phyloP scores from a whole-genome alignment of 192 early-diverging fungal species.

The Oehlia diaphana region DNA sequence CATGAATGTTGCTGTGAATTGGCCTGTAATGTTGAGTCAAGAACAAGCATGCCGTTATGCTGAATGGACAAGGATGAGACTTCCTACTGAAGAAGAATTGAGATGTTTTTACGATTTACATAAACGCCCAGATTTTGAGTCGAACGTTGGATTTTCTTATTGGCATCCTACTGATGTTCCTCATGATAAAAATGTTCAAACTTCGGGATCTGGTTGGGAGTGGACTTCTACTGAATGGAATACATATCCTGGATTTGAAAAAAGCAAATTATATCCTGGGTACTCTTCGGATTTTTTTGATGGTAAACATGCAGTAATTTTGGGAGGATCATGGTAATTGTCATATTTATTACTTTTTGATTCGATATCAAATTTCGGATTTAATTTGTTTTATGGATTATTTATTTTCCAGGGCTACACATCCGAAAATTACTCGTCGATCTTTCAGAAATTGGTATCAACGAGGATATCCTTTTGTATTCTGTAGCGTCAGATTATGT shows the following conservation, averaged over 20 bases:
- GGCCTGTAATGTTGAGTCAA: conserved; percentile 74
- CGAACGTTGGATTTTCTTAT: conserved; percentile 66
- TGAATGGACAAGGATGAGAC: conserved; percentile 48
- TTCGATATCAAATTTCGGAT: not conserved
- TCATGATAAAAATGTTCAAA: conserved; percentile 26
- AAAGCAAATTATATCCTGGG: conserved; percentile 76
- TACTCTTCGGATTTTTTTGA: conserved; percentile 94
- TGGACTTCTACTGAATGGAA: conserved; percentile 73
- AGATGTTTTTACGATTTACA: conserved; percentile 26
- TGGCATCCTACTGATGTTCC: conserved; percentile 65
- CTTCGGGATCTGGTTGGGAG: conserved; percentile 67
- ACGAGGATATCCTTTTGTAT: conserved; percentile 78
- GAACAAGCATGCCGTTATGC: conserved; percentile 75
- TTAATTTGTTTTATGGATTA: too few relatives aligned
- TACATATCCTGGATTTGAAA: conserved; percentile 58
- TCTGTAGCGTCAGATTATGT: conserved; percentile 73
- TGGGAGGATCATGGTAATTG: conserved; percentile 76
- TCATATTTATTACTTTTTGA: not conserved
- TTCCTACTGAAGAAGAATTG: conserved; percentile 82
- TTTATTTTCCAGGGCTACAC: conserved; percentile 57
- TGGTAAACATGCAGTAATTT: conserved; percentile 76
- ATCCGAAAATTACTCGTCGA: conserved; percentile 67
- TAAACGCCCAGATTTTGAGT: conserved; percentile 30
- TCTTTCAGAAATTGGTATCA: conserved; percentile 95
- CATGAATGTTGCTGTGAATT: conserved; percentile 49